Percentiles rank a stretch among this genome's conserved stretches.
Evolutionary conservation across 768 basidiomycete species (phyloP).

Genomic region (Amanita rimosa): DNA sequence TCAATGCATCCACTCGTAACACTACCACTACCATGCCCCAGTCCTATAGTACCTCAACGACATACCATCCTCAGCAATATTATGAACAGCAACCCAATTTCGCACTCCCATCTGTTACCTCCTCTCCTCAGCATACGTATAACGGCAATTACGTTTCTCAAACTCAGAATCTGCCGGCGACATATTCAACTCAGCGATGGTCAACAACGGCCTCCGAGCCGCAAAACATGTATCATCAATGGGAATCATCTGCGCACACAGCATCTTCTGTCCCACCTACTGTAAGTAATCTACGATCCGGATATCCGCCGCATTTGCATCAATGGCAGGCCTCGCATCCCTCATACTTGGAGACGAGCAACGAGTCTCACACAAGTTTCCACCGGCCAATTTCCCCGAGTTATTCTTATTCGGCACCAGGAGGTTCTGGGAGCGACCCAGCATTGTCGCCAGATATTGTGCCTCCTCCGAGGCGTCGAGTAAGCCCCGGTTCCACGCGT

Average conservation of each 20-base stretch:
- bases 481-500: slow-evolving; percentile 40
- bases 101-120: slow-evolving; percentile 27
- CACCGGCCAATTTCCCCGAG: slow-evolving; percentile 24
- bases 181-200: slow-evolving; percentile 34
- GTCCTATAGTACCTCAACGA: slow-evolving; percentile 24
- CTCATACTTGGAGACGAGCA: slow-evolving; percentile 3
- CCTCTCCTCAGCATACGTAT: slow-evolving; percentile 20
- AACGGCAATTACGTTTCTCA: slow-evolving; percentile 23
- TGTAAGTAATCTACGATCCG: slow-evolving; percentile 21
- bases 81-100: slow-evolving; percentile 34
- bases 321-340: slow-evolving; percentile 31
- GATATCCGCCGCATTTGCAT: slow-evolving; percentile 20
- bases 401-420: slow-evolving; percentile 24
- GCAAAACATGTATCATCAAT: slow-evolving; percentile 15
- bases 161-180: slow-evolving; percentile 14
- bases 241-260: slow-evolving; percentile 20
- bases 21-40: slow-evolving; percentile 33
- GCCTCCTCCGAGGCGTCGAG: slow-evolving; percentile 44
- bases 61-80: slow-evolving; percentile 24
- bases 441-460: slow-evolving; percentile 32
- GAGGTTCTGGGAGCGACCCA: slow-evolving; percentile 16
- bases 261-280: slow-evolving; percentile 17
- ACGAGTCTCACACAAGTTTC: slow-evolving; percentile 8
- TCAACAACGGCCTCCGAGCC: slow-evolving; percentile 20
- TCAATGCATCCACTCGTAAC: slow-evolving; percentile 33